Evolutionary conservation across 345 rosid species (phyloP).

Genomic region (Acer negundo): DNA sequence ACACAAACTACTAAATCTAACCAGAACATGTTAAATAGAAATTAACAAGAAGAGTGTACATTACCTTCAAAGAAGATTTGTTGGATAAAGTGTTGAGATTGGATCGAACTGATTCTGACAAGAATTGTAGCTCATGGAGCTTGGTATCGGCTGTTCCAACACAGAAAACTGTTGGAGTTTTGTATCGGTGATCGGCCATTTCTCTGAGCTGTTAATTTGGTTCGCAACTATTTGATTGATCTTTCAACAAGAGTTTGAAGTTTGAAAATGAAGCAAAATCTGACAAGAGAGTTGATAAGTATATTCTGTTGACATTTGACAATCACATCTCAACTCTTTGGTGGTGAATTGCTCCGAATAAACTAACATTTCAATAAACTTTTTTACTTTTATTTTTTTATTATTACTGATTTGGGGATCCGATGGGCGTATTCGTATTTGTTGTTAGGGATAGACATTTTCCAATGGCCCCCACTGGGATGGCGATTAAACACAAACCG

Average conservation of each 20-base stretch:
- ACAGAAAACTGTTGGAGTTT: constrained; percentile 56
- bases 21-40: neutral
- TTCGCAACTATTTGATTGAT: neutral
- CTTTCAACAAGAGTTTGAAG: neutral
- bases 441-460: too few relatives aligned
- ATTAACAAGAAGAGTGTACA: constrained; percentile 15
- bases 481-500: too few relatives aligned
- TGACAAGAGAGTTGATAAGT: neutral
- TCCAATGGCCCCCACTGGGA: too few relatives aligned
- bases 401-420: too few relatives aligned
- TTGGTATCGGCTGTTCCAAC: constrained; percentile 88
- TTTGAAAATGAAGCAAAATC: neutral
- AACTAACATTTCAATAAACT: too few relatives aligned
- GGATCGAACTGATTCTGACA: constrained; percentile 64
- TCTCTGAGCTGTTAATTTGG: neutral
- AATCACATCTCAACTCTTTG: too few relatives aligned
- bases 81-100: constrained; percentile 46
- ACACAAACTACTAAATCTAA: neutral
- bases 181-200: constrained; percentile 26
- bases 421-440: too few relatives aligned
- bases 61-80: constrained; percentile 46
- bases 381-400: too few relatives aligned
- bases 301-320: too few relatives aligned
- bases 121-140: constrained; percentile 78
- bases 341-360: too few relatives aligned